These are phyloP conservation scores for Planoprotostelium fungivorum DNA, from an alignment of 78 protist genomes.

Conservation along the genomic window DNA sequence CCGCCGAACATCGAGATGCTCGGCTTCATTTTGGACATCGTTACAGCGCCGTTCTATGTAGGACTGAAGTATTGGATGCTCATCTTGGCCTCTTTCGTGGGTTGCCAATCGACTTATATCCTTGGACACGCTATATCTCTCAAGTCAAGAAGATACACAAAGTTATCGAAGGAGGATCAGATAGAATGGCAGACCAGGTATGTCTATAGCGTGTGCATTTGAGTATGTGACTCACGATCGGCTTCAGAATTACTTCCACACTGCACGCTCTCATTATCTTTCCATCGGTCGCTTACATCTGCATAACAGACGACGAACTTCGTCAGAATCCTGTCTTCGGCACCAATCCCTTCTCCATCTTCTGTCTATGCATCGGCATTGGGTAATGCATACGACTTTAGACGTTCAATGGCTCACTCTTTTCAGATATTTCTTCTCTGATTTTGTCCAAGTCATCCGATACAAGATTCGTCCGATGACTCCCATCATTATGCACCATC, in stretches of 20 bases:
- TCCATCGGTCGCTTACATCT: background rate
- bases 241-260: background rate
- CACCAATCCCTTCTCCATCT: background rate
- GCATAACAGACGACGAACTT: background rate
- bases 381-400: background rate
- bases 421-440: background rate
- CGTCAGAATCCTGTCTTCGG: background rate
- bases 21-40: background rate
- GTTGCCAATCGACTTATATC: background rate
- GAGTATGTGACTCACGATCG: background rate
- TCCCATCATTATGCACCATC: background rate
- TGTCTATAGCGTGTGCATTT: background rate
- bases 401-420: background rate
- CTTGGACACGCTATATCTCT: background rate
- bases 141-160: background rate
- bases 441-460: background rate
- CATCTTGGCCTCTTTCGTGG: background rate
- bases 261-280: background rate
- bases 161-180: background rate
- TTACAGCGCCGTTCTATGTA: background rate
- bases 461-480: background rate
- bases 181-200: background rate
- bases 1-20: background rate
- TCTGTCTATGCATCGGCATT: background rate
- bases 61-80: background rate